Conservation (phyloP, 192 early-diverging fungal species). For the Haplosporangium gracile region DNA sequence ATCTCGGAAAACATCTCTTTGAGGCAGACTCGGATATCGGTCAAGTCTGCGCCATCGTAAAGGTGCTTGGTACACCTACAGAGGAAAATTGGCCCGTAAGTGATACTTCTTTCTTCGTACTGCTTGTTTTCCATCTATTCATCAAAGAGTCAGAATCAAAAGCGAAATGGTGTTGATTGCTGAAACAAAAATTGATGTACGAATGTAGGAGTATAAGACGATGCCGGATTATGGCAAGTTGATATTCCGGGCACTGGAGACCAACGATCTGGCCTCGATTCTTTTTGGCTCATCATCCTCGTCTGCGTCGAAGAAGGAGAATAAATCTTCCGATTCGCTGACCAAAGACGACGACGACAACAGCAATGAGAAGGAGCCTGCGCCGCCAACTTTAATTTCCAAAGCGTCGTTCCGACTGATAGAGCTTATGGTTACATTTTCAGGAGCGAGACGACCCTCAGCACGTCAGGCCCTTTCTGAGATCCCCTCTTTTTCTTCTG, state of each 20-base stretch:
- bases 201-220: constrained; percentile 25
- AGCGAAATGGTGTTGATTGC: neutral
- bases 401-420: constrained; percentile 24
- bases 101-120: neutral
- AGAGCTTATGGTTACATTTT: constrained; percentile 34
- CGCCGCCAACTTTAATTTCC: constrained; percentile 23
- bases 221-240: constrained; percentile 56
- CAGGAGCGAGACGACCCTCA: constrained; percentile 18
- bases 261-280: constrained; percentile 15
- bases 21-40: constrained; percentile 63
- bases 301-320: neutral
- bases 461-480: constrained; percentile 19
- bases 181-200: neutral
- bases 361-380: neutral
- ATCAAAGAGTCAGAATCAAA: neutral
- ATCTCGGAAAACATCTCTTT: constrained; percentile 49
- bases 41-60: constrained; percentile 60
- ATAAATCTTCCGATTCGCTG: neutral
- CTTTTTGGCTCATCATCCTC: neutral
- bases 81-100: constrained; percentile 60
- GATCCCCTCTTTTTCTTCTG: neutral
- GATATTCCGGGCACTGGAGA: constrained; percentile 31
- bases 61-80: constrained; percentile 56
- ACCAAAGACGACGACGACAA: neutral
- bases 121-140: neutral